These are phyloP conservation scores for Debaryomyces fabryi DNA, from an alignment of 1,139 yeast genomes.

Conservation along the genomic window DNA sequence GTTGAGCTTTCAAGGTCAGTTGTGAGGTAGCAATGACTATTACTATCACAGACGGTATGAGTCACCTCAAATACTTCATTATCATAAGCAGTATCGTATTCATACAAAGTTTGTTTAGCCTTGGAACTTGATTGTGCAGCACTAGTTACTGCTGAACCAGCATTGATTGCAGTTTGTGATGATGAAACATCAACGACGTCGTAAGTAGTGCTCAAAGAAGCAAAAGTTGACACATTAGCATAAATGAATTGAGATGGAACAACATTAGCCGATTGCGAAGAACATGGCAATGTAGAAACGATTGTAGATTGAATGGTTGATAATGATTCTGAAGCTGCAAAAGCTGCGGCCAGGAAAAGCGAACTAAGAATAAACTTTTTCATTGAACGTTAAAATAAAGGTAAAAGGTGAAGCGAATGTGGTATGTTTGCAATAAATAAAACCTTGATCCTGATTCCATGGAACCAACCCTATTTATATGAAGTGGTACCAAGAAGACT, in stretches of 20 bases:
- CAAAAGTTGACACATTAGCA: slow-evolving; percentile 21
- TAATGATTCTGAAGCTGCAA: slow-evolving; percentile 28
- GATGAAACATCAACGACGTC: slow-evolving; percentile 14
- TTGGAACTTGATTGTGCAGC: slow-evolving; percentile 13
- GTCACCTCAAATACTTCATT: slow-evolving; percentile 28
- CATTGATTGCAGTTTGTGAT: slow-evolving; percentile 2
- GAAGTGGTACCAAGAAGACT: not conserved
- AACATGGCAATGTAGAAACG: slow-evolving; percentile 26
- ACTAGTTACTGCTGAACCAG: slow-evolving; percentile 8
- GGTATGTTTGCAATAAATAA: slow-evolving; percentile 2
- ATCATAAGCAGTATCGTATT: slow-evolving; percentile 32
- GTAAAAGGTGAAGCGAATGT: slow-evolving; percentile 4
- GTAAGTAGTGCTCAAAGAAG: slow-evolving; percentile 11
- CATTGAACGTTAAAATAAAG: slow-evolving; percentile 10
- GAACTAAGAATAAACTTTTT: slow-evolving; percentile 15
- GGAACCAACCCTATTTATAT: slow-evolving; percentile 1
- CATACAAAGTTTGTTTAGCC: slow-evolving; percentile 29
- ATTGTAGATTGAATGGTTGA: slow-evolving; percentile 34
- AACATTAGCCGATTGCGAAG: slow-evolving; percentile 17
- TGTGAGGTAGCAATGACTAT: slow-evolving; percentile 37
- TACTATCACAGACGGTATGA: slow-evolving; percentile 37
- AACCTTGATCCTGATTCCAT: not conserved
- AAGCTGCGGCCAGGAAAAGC: slow-evolving; percentile 20
- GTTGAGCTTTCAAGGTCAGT: slow-evolving; percentile 37
- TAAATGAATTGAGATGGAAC: slow-evolving; percentile 33